Percentiles rank a stretch among this genome's conserved stretches.
Evolutionary conservation across 2,329 filamentous ascomycete species (phyloP).

Genomic region (Trichoderma sp.): DNA sequence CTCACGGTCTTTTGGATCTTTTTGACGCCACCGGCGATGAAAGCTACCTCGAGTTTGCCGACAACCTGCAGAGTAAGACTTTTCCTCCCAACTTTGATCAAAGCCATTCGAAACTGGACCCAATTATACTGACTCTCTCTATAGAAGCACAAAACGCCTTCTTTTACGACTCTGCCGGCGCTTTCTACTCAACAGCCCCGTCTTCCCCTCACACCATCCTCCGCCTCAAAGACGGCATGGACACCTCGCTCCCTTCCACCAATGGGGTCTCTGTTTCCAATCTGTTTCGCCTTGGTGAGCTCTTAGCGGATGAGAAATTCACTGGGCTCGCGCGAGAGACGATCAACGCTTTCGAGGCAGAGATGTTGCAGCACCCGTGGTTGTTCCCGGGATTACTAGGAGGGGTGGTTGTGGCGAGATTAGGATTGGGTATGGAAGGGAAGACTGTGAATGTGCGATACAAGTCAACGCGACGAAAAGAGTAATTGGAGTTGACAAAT

Average conservation of each 20-base stretch:
- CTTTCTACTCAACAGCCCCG: conserved; percentile 73
- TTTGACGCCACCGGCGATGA: conserved; percentile 83
- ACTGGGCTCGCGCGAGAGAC: conserved; percentile 70
- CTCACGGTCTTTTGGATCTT: conserved; percentile 79
- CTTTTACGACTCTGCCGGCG: conserved; percentile 74
- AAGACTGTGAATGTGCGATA: conserved; percentile 38
- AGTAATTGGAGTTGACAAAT: conserved; percentile 17
- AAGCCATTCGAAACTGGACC: not conserved
- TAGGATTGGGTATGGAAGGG: conserved; percentile 70
- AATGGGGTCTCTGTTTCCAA: conserved; percentile 89
- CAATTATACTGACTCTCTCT: conserved; percentile 25
- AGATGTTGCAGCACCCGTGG: conserved; percentile 91
- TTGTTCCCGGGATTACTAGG: conserved; percentile 82
- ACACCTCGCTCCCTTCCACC: conserved; percentile 85
- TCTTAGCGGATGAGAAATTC: conserved; percentile 70
- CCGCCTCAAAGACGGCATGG: conserved; percentile 92
- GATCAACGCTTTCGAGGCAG: conserved; percentile 83
- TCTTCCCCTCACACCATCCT: conserved; percentile 73
- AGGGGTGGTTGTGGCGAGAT: conserved; percentile 71
- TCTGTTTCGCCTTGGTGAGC: conserved; percentile 74
- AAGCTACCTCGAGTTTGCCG: conserved; percentile 76
- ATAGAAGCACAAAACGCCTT: conserved; percentile 72
- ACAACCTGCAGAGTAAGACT: conserved; percentile 71
- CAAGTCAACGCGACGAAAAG: conserved; percentile 34
- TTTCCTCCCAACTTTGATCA: not conserved